Conservation (phyloP, 1,139 yeast genomes). For the Protomyces inundatus region DNA sequence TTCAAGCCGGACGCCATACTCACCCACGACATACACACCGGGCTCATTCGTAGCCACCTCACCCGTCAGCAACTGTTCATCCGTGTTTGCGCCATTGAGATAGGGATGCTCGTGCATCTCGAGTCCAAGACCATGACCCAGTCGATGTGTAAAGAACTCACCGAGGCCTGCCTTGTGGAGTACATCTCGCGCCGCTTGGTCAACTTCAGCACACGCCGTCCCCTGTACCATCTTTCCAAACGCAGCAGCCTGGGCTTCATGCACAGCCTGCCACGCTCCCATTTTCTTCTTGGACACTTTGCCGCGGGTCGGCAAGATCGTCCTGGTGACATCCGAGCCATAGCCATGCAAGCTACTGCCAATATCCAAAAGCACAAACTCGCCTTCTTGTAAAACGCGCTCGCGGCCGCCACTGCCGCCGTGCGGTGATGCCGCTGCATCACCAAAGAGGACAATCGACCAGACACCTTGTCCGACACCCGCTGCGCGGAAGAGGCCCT, state of each 20-base stretch:
- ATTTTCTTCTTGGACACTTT: not conserved
- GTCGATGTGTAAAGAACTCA: constrained; percentile 18
- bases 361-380: constrained; percentile 22
- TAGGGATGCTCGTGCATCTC: constrained; percentile 26
- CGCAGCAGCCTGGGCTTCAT: constrained; percentile 15
- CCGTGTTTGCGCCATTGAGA: constrained; percentile 23
- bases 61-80: not conserved
- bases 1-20: constrained; percentile 62
- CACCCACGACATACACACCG: constrained; percentile 77
- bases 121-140: constrained; percentile 27
- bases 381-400: constrained; percentile 6
- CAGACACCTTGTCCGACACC: constrained; percentile 14
- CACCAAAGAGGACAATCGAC: constrained; percentile 24
- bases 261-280: constrained; percentile 10
- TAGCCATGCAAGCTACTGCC: constrained; percentile 21
- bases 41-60: constrained; percentile 86
- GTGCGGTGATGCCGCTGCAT: constrained; percentile 25
- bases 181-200: constrained; percentile 15
- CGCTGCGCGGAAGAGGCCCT: constrained; percentile 5
- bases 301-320: constrained; percentile 8
- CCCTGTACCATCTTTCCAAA: not conserved
- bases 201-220: constrained; percentile 14
- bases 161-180: constrained; percentile 14
- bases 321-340: constrained; percentile 21
- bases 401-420: constrained; percentile 6